phyloP scores from a whole-genome alignment of 2,329 filamentous ascomycete genomes.

The Mycogone perniciosa region DNA sequence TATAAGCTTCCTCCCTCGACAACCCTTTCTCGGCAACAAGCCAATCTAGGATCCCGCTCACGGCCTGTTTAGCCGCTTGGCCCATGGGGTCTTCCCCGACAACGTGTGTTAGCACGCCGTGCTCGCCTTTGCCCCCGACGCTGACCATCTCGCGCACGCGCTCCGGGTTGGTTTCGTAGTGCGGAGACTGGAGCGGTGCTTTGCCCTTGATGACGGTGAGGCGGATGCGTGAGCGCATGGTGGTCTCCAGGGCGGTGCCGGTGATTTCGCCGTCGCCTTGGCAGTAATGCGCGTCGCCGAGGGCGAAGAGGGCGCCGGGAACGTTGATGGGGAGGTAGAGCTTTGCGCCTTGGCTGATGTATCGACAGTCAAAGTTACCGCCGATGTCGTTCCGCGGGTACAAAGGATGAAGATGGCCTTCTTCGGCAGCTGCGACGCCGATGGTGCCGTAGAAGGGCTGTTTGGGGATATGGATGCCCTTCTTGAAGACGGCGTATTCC shows the following conservation, averaged over 20 bases:
- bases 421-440: constrained; percentile 40
- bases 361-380: constrained; percentile 50
- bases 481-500: constrained; percentile 36
- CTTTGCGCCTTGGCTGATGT: constrained; percentile 39
- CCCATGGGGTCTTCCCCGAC: constrained; percentile 41
- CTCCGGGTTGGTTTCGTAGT: constrained; percentile 33
- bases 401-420: constrained; percentile 42
- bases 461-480: constrained; percentile 42
- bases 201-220: constrained; percentile 42
- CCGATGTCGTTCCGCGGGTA: constrained; percentile 42
- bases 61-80: constrained; percentile 42
- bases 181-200: constrained; percentile 40
- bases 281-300: constrained; percentile 48
- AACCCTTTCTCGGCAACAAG: constrained; percentile 40
- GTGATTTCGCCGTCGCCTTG: constrained; percentile 51
- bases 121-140: constrained; percentile 22
- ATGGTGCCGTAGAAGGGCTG: constrained; percentile 47
- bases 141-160: constrained; percentile 3
- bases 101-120: constrained; percentile 31
- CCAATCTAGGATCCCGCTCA: constrained; percentile 43
- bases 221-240: constrained; percentile 42
- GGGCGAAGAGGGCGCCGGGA: constrained; percentile 45
- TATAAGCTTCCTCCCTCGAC: constrained; percentile 42
- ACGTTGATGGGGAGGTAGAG: constrained; percentile 45
- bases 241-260: constrained; percentile 50